Percentiles rank a stretch among this genome's conserved stretches.
These are phyloP conservation scores for Eleusine coracana DNA, from an alignment of 176 grass and related monocot species.

Conservation along the genomic window DNA sequence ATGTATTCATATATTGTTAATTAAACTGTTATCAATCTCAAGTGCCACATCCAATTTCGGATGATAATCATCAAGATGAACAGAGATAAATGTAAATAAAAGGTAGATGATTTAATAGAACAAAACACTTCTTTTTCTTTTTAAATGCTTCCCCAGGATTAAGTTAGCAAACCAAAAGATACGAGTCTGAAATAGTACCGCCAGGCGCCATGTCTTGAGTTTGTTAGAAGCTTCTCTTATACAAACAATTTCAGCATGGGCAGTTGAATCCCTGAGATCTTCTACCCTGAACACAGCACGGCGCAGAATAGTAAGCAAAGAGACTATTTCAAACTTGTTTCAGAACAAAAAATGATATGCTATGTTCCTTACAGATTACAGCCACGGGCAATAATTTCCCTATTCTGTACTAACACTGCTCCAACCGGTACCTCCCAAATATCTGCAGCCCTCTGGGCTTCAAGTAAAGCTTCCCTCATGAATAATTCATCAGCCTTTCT, in stretches of 20 bases:
- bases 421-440: conserved; percentile 97
- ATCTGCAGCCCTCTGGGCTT: conserved; percentile 93
- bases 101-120: conserved; percentile 25
- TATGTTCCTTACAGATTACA: conserved; percentile 79
- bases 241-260: conserved; percentile 99
- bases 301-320: conserved; percentile 34
- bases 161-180: conserved; percentile 12
- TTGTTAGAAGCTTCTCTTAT: conserved; percentile 93
- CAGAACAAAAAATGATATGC: conserved; percentile 1
- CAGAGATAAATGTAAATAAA: background rate
- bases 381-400: conserved; percentile 95
- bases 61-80: conserved; percentile 17
- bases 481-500: conserved; percentile 87
- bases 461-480: conserved; percentile 96
- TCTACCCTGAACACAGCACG: conserved; percentile 71
- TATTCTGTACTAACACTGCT: conserved; percentile 85
- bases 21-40: conserved; percentile 25
- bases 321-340: conserved; percentile 13
- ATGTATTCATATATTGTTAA: conserved; percentile 13
- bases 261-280: conserved; percentile 95
- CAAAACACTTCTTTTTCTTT: conserved; percentile 6
- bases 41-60: conserved; percentile 19
- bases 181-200: conserved; percentile 57
- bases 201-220: conserved; percentile 86
- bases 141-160: conserved; percentile 2